These are phyloP conservation scores for Xenosphaeropsis pyriputrescens DNA, from an alignment of 2,329 filamentous ascomycete species.

Conservation along the genomic window DNA sequence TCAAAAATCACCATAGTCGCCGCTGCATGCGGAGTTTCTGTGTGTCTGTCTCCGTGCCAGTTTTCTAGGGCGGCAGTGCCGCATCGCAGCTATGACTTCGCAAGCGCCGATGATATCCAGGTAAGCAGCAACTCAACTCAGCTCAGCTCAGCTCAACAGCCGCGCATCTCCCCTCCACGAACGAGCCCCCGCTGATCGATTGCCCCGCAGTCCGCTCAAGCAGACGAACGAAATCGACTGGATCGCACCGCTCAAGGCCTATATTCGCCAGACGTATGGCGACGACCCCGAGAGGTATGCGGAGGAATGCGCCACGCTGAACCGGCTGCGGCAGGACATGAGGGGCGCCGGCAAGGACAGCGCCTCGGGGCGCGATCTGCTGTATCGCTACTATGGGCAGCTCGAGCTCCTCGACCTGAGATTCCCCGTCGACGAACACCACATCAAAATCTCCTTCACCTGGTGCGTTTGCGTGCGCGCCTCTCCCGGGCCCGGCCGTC, in stretches of 20 bases:
- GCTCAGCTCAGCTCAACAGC: no score
- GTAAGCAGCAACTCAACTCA: no score
- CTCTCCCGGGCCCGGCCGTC: no score
- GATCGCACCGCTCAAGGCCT: constrained; percentile 79
- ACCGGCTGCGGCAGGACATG: constrained; percentile 95
- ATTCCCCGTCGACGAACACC: constrained; percentile 95
- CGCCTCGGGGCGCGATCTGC: constrained; percentile 77
- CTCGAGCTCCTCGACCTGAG: constrained; percentile 85
- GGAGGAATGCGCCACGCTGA: constrained; percentile 89
- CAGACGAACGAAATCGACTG: constrained; percentile 97
- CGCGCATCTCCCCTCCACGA: no score
- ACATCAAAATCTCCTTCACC: constrained; percentile 98
- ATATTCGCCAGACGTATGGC: constrained; percentile 87
- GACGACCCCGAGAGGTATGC: constrained; percentile 93
- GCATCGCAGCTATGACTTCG: not conserved
- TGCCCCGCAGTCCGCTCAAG: constrained; percentile 57
- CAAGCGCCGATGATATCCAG: constrained; percentile 17
- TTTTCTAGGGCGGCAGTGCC: no score
- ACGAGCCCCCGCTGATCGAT: no score
- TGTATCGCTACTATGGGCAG: constrained; percentile 97
- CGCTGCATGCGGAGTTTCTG: no score
- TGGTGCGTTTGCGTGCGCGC: constrained; percentile 47
- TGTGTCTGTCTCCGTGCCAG: no score
- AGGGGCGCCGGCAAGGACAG: constrained; percentile 93
- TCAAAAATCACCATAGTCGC: no score